Percentiles rank a stretch among this genome's conserved stretches.
phyloP scores from a whole-genome alignment of 805 yeast genomes.

The Candida namnaoensis region DNA sequence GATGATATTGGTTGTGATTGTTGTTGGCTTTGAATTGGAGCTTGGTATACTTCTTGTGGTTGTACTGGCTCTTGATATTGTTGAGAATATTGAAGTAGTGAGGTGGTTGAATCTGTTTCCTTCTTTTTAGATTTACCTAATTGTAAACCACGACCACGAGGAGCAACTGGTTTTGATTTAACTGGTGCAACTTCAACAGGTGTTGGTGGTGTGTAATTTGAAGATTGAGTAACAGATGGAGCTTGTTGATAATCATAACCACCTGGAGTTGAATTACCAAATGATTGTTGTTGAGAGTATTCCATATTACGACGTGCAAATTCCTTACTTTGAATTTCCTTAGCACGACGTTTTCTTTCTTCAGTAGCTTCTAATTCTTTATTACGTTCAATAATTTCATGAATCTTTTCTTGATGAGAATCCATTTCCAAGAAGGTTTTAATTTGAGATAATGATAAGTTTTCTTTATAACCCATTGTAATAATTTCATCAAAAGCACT shows the following conservation, averaged over 20 bases:
- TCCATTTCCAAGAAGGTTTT: slow-evolving; percentile 93
- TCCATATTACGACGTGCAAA: slow-evolving; percentile 56
- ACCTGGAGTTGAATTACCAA: slow-evolving; percentile 1
- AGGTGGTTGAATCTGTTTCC: slow-evolving; percentile 18
- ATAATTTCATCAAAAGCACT: slow-evolving; percentile 93
- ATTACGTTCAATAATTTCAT: slow-evolving; percentile 93
- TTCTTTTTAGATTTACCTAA: slow-evolving; percentile 42
- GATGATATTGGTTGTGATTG: slow-evolving; percentile 2
- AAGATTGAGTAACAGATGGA: slow-evolving; percentile 7
- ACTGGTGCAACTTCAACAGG: slow-evolving; percentile 12
- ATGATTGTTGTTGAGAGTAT: slow-evolving; percentile 14
- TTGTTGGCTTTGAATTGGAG: slow-evolving; percentile 4
- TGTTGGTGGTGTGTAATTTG: slow-evolving; percentile 3
- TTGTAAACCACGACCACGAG: slow-evolving; percentile 67
- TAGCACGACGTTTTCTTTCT: slow-evolving; percentile 92
- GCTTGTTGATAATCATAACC: neutral
- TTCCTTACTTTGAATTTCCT: slow-evolving; percentile 77
- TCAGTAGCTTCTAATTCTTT: slow-evolving; percentile 96
- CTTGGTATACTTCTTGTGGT: slow-evolving; percentile 5
- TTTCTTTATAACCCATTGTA: slow-evolving; percentile 83
- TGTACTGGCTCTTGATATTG: slow-evolving; percentile 11
- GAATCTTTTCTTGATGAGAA: slow-evolving; percentile 96
- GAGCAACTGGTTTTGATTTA: slow-evolving; percentile 26
- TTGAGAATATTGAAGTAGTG: slow-evolving; percentile 14
- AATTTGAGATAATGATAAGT: slow-evolving; percentile 72